Evolutionary conservation across 2,329 filamentous ascomycete genomes (phyloP).

Genomic region (Fusarium sp.): DNA sequence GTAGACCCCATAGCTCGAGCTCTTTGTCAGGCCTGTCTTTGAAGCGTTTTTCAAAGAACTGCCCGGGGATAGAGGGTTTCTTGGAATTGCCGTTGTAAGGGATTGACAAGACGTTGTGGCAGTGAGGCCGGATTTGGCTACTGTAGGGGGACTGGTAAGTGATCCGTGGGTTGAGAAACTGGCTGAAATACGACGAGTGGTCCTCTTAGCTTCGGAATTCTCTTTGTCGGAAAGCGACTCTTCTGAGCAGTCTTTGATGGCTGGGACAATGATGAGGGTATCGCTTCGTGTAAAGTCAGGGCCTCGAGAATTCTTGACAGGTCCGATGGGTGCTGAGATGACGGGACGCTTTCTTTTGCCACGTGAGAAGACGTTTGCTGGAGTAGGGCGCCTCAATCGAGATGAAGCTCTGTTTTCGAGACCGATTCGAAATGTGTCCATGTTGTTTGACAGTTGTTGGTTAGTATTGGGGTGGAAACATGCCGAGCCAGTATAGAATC

Average conservation of each 20-base stretch:
- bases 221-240: conserved; percentile 27
- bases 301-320: conserved; percentile 51
- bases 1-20: conserved; percentile 24
- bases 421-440: conserved; percentile 33
- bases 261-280: conserved; percentile 48
- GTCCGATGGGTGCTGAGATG: conserved; percentile 52
- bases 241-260: conserved; percentile 49
- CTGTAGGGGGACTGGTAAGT: conserved; percentile 44
- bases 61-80: conserved; percentile 29
- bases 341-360: conserved; percentile 39
- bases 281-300: conserved; percentile 49
- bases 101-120: conserved; percentile 35
- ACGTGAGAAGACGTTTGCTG: conserved; percentile 23
- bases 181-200: conserved; percentile 45
- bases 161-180: conserved; percentile 42
- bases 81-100: neutral
- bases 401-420: conserved; percentile 16
- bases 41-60: conserved; percentile 24
- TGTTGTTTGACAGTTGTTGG: conserved; percentile 2
- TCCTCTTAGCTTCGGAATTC: conserved; percentile 18
- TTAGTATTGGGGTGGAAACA: neutral
- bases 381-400: conserved; percentile 24
- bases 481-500: too few species aligned
- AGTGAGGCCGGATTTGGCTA: conserved; percentile 44
- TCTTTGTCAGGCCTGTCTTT: conserved; percentile 18